A percentile compares a stretch with the other conserved stretches of the same genome.
Evolutionary conservation across 148 eudicot species (phyloP).

Genomic region (Nyssa sinensis): DNA sequence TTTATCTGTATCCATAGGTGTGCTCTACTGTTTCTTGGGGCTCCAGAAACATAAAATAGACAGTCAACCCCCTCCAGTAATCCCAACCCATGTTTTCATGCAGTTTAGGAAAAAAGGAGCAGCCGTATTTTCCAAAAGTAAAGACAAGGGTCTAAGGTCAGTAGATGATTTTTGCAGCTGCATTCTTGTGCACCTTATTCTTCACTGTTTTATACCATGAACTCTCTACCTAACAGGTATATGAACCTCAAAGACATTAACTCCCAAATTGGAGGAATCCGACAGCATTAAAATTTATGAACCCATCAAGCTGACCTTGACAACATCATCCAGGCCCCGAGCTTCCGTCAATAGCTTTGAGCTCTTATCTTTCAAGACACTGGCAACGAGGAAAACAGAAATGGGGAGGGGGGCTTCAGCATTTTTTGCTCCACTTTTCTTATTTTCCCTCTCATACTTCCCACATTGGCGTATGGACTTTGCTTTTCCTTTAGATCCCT

Average conservation of each 20-base stretch:
- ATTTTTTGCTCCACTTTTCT: conserved; percentile 59
- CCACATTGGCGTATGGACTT: conserved; percentile 84
- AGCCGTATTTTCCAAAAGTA: neutral
- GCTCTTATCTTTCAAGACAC: conserved; percentile 89
- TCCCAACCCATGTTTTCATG: neutral
- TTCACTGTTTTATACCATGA: neutral
- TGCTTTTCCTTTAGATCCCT: conserved; percentile 64
- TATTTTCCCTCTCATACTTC: conserved; percentile 80
- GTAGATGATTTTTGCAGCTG: neutral
- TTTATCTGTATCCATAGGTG: neutral
- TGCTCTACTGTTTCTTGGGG: neutral
- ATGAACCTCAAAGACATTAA: neutral
- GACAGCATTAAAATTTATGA: neutral
- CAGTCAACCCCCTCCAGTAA: neutral
- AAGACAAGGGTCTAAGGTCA: neutral
- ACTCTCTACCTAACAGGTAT: too few species aligned
- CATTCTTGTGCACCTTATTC: neutral
- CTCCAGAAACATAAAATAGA: neutral
- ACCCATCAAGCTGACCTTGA: conserved; percentile 54
- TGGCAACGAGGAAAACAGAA: conserved; percentile 89
- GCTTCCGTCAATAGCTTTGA: conserved; percentile 78
- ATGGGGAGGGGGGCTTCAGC: conserved; percentile 74
- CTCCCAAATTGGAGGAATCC: neutral
- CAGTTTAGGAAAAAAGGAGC: neutral
- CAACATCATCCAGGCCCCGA: conserved; percentile 94